A percentile compares a stretch with the other conserved stretches of the same genome.
These are phyloP conservation scores for Vicia villosa DNA, from an alignment of 306 rosid genomes.

Conservation along the genomic window DNA sequence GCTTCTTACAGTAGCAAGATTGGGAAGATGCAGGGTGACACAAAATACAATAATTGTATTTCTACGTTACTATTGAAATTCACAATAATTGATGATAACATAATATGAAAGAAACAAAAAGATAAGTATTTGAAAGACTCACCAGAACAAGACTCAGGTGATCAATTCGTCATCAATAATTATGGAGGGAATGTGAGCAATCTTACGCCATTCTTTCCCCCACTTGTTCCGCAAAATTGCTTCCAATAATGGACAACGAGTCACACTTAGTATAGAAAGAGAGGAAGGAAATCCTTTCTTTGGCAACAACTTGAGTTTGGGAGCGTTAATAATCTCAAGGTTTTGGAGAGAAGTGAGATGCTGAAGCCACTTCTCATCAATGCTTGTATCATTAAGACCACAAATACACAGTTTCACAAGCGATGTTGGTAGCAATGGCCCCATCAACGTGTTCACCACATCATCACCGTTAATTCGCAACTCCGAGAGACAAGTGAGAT, in stretches of 20 bases:
- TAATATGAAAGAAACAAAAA: neutral
- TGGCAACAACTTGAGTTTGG: neutral
- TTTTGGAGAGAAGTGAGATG: slow-evolving; percentile 12
- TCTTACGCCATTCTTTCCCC: slow-evolving; percentile 20
- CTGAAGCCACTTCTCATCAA: neutral
- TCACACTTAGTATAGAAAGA: neutral
- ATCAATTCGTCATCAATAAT: neutral
- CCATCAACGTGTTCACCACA: too few relatives aligned
- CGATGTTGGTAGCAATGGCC: neutral
- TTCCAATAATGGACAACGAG: neutral
- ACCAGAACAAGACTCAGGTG: neutral
- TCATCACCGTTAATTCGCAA: too few relatives aligned
- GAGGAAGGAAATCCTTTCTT: slow-evolving; percentile 1
- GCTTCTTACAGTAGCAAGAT: too few relatives aligned
- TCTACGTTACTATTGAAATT: neutral
- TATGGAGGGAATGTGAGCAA: neutral
- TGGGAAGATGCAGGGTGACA: too few relatives aligned
- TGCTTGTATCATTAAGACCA: neutral
- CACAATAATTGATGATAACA: neutral
- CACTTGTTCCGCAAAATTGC: neutral
- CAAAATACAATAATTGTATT: too few relatives aligned
- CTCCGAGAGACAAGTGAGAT: too few relatives aligned
- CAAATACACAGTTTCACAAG: neutral
- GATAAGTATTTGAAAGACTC: neutral
- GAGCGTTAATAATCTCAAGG: neutral